These are phyloP conservation scores for Pseudogymnoascus sp. DNA, from an alignment of 2,329 filamentous ascomycete genomes.

Conservation along the genomic window DNA sequence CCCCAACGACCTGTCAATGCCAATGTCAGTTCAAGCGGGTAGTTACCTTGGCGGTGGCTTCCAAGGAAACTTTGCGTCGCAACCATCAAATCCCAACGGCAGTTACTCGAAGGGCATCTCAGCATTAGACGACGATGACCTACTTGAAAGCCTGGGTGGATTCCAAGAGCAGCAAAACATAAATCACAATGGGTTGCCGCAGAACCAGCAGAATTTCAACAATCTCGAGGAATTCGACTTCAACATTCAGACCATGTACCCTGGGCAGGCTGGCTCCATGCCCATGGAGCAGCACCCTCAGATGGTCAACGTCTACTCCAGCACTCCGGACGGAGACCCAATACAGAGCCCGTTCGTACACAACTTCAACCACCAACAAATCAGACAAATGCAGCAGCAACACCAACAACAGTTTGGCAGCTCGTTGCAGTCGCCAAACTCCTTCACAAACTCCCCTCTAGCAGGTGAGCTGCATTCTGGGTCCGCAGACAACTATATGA, in stretches of 20 bases:
- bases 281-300: conserved; percentile 53
- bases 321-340: conserved; percentile 83
- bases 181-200: conserved; percentile 41
- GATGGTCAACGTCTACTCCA: conserved; percentile 75
- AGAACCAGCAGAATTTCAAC: conserved; percentile 48
- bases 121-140: conserved; percentile 78
- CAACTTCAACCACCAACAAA: conserved; percentile 70
- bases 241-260: conserved; percentile 48
- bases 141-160: conserved; percentile 64
- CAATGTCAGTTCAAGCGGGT: conserved; percentile 36
- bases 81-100: conserved; percentile 48
- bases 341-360: conserved; percentile 85
- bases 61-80: conserved; percentile 50
- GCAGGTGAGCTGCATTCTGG: conserved; percentile 41
- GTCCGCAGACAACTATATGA: conserved; percentile 44
- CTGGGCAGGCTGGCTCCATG: conserved; percentile 46
- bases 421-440: conserved; percentile 45
- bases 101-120: conserved; percentile 72
- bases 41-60: conserved; percentile 47
- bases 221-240: conserved; percentile 50
- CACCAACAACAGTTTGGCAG: conserved; percentile 48
- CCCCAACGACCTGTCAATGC: conserved; percentile 75
- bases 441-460: conserved; percentile 43
- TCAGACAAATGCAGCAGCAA: conserved; percentile 55
- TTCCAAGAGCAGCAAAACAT: conserved; percentile 20